Base-by-base conservation (phyloP, 768 basidiomycete species). In the Panaeolus cyanescens region DNA sequence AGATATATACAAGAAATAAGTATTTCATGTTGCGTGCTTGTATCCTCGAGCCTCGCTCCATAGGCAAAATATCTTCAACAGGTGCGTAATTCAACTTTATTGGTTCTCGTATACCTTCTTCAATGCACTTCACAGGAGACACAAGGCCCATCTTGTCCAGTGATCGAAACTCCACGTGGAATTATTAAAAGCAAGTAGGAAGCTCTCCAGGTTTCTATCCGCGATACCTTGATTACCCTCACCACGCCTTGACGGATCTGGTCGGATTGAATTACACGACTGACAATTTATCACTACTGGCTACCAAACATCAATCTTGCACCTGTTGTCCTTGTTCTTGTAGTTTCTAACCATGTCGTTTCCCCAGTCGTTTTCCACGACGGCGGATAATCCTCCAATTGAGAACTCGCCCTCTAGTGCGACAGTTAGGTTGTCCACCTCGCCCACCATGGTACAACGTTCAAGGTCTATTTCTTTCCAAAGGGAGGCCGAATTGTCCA, bases 361-460 rank as follows among this genome's bases (percentile, higher is more conserved):
- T 42, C 66, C 66, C 39, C 57, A 63, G 25, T 69, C 66, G 10
- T 69, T 67, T 61, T 67, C 66, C 8, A 66, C 65, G 3, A 69
- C 66, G 32, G 66, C 65, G 4, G 65, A 67, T 20, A 59, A 59
- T 54, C 65, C 66, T 5, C 42, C 66, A 60, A 63, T 69, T 60
- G 62, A 65, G 6, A 59, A 62, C 13, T 67, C 68, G 13, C 61
- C 64, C 32, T 69, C 68, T 8, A 65, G 60, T 25, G 59, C 64
- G 37, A 69, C 68, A 12, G 68, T 69, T 32, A 66, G 59, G 25
- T 28, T 69, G n/a, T 69, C 68, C 19, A 58, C 61, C 19, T 67
- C 66, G 22, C 57, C 62, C 25, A 66, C 62, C 32, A 53, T 64
- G 12, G 31, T 59, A 34, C 59, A 55, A 13, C 54, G 62, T 45